phyloP scores from a whole-genome alignment of 1,139 yeast genomes.

The Yamadazyma diospyri region DNA sequence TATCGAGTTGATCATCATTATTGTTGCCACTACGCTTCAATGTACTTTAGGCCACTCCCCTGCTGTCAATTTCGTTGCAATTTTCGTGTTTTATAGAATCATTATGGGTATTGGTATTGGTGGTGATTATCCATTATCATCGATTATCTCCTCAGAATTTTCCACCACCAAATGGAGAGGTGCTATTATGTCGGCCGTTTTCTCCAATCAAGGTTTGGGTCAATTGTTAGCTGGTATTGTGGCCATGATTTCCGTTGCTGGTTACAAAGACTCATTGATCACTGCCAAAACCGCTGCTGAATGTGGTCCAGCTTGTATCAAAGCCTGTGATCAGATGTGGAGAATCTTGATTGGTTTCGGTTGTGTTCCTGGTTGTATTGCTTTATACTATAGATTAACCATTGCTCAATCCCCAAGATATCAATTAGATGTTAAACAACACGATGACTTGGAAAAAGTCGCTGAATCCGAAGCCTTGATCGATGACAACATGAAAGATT shows the following conservation, averaged over 20 bases:
- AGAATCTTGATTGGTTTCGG: slow-evolving; percentile 85
- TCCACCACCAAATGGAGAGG: slow-evolving; percentile 95
- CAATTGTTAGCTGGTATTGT: slow-evolving; percentile 84
- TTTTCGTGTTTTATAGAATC: slow-evolving; percentile 72
- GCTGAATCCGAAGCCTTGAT: slow-evolving; percentile 53
- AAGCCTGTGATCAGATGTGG: slow-evolving; percentile 92
- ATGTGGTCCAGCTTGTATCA: slow-evolving; percentile 63
- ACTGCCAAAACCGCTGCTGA: slow-evolving; percentile 47
- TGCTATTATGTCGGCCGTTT: slow-evolving; percentile 91
- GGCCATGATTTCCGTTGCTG: slow-evolving; percentile 68
- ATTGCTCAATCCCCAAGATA: slow-evolving; percentile 94
- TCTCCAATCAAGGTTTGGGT: slow-evolving; percentile 92
- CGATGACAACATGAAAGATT: slow-evolving; percentile 43
- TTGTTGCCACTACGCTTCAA: slow-evolving; percentile 74
- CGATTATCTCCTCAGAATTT: slow-evolving; percentile 85
- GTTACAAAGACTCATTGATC: slow-evolving; percentile 58
- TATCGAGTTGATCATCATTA: slow-evolving; percentile 80
- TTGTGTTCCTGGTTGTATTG: slow-evolving; percentile 80
- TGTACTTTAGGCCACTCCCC: slow-evolving; percentile 67
- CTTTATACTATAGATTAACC: slow-evolving; percentile 84
- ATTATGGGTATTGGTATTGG: slow-evolving; percentile 97
- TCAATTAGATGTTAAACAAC: slow-evolving; percentile 66
- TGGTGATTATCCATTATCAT: slow-evolving; percentile 98
- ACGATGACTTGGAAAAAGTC: slow-evolving; percentile 55
- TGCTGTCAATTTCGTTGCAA: slow-evolving; percentile 68